Evolutionary conservation across 192 early-diverging fungal species (phyloP).

Genomic region (Funneliformis geosporum): DNA sequence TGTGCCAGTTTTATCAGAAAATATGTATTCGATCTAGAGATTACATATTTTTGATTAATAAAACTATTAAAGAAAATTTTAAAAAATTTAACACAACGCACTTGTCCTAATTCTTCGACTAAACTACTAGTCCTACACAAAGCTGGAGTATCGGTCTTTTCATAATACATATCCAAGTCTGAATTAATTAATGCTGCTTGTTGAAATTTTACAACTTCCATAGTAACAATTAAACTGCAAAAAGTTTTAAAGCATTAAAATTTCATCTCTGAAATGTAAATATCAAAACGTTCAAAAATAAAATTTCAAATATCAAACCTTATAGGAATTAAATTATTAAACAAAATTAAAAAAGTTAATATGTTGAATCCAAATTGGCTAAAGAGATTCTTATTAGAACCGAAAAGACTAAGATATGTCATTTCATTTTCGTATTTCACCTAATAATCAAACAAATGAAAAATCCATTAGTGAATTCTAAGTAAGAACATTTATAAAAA

Average conservation of each 20-base stretch:
- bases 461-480: not conserved
- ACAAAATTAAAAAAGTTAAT: constrained; percentile 96
- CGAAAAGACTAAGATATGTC: constrained; percentile 43
- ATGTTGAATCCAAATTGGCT: constrained; percentile 84
- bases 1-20: constrained; percentile 94
- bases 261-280: no score
- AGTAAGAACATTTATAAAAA: not conserved
- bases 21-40: constrained; percentile 90
- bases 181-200: constrained; percentile 86
- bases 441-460: constrained; percentile 33
- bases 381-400: constrained; percentile 22
- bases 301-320: constrained; percentile 47
- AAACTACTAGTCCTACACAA: constrained; percentile 88
- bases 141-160: constrained; percentile 88
- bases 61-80: not conserved
- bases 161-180: constrained; percentile 97
- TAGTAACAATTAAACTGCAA: constrained; percentile 93
- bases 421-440: constrained; percentile 47
- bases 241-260: constrained; percentile 15
- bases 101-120: constrained; percentile 93
- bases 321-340: constrained; percentile 99
- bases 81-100: constrained; percentile 15
- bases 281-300: not conserved
- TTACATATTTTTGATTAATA: not conserved
- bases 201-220: constrained; percentile 97